Percentiles rank a stretch among this genome's conserved stretches.
phyloP scores from a whole-genome alignment of 768 basidiomycete species.

The Pleurotus giganteus region DNA sequence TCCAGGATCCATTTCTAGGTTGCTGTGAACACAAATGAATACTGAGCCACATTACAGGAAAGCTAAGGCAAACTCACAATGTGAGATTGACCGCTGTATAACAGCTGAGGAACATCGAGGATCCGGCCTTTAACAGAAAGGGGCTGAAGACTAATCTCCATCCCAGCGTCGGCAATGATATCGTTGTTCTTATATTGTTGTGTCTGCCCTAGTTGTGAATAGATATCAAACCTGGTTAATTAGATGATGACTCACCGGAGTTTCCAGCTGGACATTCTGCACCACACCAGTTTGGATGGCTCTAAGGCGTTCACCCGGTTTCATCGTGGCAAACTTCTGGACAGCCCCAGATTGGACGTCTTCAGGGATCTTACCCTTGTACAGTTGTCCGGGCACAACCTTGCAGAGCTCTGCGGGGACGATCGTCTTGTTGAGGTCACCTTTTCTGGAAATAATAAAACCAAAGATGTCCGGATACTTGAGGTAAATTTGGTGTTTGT shows the following conservation, averaged over 20 bases:
- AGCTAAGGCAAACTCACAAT: neutral
- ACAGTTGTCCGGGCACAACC: slow-evolving; percentile 47
- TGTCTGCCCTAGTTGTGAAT: slow-evolving; percentile 7
- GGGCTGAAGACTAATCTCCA: slow-evolving; percentile 14
- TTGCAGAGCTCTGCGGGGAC: slow-evolving; percentile 51
- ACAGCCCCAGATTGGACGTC: slow-evolving; percentile 31
- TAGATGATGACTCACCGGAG: slow-evolving; percentile 9
- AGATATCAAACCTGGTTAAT: neutral
- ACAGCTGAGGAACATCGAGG: slow-evolving; percentile 15
- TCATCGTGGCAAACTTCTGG: slow-evolving; percentile 48
- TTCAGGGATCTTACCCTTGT: slow-evolving; percentile 40
- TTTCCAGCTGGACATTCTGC: slow-evolving; percentile 5
- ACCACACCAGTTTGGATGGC: slow-evolving; percentile 33
- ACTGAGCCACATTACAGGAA: neutral
- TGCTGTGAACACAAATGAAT: slow-evolving; percentile 14
- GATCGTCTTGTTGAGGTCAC: slow-evolving; percentile 26
- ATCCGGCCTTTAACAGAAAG: slow-evolving; percentile 13
- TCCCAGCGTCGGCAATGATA: slow-evolving; percentile 13
- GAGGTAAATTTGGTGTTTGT: slow-evolving; percentile 31
- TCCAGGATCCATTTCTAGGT: slow-evolving; percentile 27
- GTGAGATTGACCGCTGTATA: slow-evolving; percentile 6
- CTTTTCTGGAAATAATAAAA: slow-evolving; percentile 27
- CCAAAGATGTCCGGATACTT: slow-evolving; percentile 36
- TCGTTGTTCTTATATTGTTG: slow-evolving; percentile 14
- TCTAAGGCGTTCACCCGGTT: slow-evolving; percentile 37